Evolutionary conservation across 305 asterid genomes (phyloP).

Genomic region (Euphrasia arctica): DNA sequence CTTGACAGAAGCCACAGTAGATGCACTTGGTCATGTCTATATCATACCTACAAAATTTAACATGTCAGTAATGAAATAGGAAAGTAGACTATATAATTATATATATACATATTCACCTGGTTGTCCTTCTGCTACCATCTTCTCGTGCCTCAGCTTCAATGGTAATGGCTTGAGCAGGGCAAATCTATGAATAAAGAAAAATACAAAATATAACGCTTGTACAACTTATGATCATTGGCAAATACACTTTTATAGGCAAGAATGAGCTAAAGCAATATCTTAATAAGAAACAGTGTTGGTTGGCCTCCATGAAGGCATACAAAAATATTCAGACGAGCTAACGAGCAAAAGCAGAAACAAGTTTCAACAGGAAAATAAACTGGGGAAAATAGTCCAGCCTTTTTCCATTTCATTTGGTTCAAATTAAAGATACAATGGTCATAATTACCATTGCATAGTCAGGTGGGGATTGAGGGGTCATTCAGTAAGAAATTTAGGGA

Average conservation of each 20-base stretch:
- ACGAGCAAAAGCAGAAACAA: conserved; percentile 4
- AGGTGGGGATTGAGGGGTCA: too few species aligned
- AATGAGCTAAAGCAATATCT: conserved; percentile 4
- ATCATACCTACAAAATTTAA: conserved; percentile 55
- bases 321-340: neutral
- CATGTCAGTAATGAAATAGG: conserved; percentile 20
- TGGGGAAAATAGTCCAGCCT: too few species aligned
- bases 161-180: conserved; percentile 98
- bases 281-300: neutral
- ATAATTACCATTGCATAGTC: too few species aligned
- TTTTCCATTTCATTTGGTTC: too few species aligned
- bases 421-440: too few species aligned
- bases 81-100: neutral
- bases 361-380: neutral
- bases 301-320: too few species aligned
- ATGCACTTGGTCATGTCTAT: conserved; percentile 97
- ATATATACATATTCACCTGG: conserved; percentile 44
- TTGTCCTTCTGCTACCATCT: conserved; percentile 96
- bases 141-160: conserved; percentile 96
- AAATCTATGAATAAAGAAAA: conserved; percentile 43
- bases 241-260: neutral
- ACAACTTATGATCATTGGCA: conserved; percentile 17
- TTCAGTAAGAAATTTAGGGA: too few species aligned
- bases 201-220: neutral
- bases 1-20: conserved; percentile 97